Conservation (phyloP, 2,329 filamentous ascomycete species). For the Pleomassaria siparia region DNA sequence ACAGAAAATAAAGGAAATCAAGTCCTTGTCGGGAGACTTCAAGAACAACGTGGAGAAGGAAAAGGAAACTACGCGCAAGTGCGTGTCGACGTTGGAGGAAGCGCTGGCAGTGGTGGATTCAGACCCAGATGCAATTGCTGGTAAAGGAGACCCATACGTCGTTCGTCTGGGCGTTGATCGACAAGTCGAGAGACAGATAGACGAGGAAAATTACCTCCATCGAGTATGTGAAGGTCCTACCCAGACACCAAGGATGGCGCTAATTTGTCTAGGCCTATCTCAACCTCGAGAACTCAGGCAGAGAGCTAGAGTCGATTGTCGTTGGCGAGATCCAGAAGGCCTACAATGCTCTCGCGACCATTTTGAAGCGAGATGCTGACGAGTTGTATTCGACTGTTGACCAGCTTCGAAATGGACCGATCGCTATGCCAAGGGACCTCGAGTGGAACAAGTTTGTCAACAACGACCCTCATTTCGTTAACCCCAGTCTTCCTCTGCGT, state of each 20-base stretch:
- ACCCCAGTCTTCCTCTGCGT: slow-evolving; percentile 77
- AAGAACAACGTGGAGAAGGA: slow-evolving; percentile 97
- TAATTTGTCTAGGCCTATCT: slow-evolving; percentile 71
- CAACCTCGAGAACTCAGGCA: slow-evolving; percentile 90
- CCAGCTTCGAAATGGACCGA: slow-evolving; percentile 77
- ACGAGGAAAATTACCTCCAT: slow-evolving; percentile 97
- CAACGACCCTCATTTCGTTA: slow-evolving; percentile 80
- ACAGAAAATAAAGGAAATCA: slow-evolving; percentile 99
- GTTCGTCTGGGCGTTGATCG: slow-evolving; percentile 82
- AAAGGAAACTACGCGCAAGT: slow-evolving; percentile 79
- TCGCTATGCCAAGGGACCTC: slow-evolving; percentile 89
- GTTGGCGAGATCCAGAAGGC: slow-evolving; percentile 98
- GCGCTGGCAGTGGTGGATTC: slow-evolving; percentile 76
- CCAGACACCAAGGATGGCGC: not conserved
- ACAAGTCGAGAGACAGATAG: slow-evolving; percentile 87
- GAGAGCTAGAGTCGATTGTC: slow-evolving; percentile 93
- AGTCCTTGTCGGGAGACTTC: slow-evolving; percentile 88
- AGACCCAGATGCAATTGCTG: slow-evolving; percentile 72
- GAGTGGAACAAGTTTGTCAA: slow-evolving; percentile 87
- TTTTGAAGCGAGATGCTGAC: slow-evolving; percentile 88
- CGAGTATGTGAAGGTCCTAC: slow-evolving; percentile 59
- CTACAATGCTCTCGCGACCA: slow-evolving; percentile 89
- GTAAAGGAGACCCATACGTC: slow-evolving; percentile 91
- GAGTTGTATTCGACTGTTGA: slow-evolving; percentile 76
- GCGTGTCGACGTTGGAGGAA: slow-evolving; percentile 80